Evolutionary conservation across 2,329 filamentous ascomycete species (phyloP).

Genomic region (Thyridium curvatum): DNA sequence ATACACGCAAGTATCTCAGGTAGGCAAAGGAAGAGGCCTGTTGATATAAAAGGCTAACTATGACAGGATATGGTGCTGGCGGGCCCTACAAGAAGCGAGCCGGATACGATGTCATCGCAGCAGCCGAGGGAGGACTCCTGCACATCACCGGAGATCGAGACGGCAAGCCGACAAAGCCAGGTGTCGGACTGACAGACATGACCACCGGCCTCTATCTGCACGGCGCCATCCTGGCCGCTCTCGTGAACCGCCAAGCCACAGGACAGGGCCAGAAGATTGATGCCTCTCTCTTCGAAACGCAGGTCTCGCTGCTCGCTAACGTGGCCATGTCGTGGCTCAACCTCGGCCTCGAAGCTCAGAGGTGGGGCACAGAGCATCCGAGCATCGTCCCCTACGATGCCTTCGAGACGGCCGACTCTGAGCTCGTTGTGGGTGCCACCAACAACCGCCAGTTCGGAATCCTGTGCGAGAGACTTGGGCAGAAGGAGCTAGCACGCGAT

Average conservation of each 20-base stretch:
- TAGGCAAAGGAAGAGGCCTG: too few species aligned
- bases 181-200: constrained; percentile 5
- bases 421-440: constrained; percentile 4
- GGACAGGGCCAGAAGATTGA: constrained; percentile 6
- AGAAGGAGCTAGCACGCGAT: neutral
- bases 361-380: constrained; percentile 5
- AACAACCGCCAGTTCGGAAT: constrained; percentile 4
- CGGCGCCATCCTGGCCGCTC: constrained; percentile 6
- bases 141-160: constrained; percentile 6
- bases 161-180: constrained; percentile 3
- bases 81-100: constrained; percentile 4
- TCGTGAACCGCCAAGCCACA: neutral
- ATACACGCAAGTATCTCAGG: constrained; percentile 6
- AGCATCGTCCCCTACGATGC: constrained; percentile 6
- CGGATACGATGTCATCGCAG: constrained; percentile 7
- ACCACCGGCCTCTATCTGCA: constrained; percentile 6
- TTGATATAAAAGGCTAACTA: too few species aligned
- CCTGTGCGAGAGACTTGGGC: constrained; percentile 4
- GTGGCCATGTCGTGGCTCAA: constrained; percentile 7
- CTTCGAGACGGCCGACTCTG: constrained; percentile 3
- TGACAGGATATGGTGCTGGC: constrained; percentile 1
- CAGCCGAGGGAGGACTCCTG: constrained; percentile 5
- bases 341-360: constrained; percentile 5
- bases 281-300: constrained; percentile 7
- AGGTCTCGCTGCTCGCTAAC: constrained; percentile 6